Evolutionary conservation across 2,329 filamentous ascomycete genomes (phyloP).

Genomic region (Aspergillus japonicus): DNA sequence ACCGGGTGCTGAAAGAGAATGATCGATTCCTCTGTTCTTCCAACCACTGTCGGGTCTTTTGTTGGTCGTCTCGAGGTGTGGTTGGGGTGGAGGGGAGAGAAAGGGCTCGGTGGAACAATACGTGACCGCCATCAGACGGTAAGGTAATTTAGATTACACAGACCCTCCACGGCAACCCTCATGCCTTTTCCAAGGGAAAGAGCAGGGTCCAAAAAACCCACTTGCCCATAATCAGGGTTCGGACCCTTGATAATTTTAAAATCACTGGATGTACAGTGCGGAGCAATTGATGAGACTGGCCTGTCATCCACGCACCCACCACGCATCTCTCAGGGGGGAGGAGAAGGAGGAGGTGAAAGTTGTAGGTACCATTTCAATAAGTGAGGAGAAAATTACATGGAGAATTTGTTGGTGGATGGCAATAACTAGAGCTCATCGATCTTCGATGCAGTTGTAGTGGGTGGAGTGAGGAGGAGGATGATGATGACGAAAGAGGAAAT

Average conservation of each 20-base stretch:
- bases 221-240: conserved; percentile 7
- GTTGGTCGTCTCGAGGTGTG: background rate
- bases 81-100: background rate
- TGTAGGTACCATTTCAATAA: background rate
- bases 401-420: too few relatives aligned
- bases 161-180: background rate
- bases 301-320: background rate
- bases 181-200: background rate
- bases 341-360: background rate
- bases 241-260: conserved; percentile 9
- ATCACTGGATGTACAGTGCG: background rate
- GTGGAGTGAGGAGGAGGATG: conserved; percentile 1
- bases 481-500: conserved; percentile 5
- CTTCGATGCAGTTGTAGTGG: background rate
- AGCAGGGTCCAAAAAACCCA: conserved; percentile 7
- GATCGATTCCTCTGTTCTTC: background rate
- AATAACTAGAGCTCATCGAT: too few relatives aligned
- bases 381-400: too few relatives aligned
- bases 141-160: background rate
- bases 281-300: conserved; percentile 1
- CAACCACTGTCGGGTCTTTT: background rate
- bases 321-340: conserved; percentile 1
- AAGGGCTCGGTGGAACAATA: background rate
- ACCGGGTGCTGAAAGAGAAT: background rate
- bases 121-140: background rate